phyloP scores from a whole-genome alignment of 768 basidiomycete species.

The Lentinula edodes region DNA sequence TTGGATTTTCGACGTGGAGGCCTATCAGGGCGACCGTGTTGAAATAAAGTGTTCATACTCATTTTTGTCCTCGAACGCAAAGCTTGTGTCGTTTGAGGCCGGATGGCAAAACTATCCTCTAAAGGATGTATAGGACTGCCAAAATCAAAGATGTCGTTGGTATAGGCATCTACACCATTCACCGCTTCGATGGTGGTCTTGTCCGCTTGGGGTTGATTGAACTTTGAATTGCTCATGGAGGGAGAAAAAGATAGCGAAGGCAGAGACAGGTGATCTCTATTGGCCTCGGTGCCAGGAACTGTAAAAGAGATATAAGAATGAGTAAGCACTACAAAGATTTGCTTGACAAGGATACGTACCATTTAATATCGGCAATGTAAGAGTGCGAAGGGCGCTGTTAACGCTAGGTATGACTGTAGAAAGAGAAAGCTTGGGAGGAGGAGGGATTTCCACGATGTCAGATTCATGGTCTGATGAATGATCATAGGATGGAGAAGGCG shows the following conservation, averaged over 20 bases:
- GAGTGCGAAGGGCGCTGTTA: neutral
- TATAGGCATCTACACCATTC: neutral
- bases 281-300: neutral
- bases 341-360: neutral
- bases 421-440: neutral
- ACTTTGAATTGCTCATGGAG: neutral
- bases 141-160: neutral
- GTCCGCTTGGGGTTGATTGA: neutral
- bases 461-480: neutral
- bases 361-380: neutral
- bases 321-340: neutral
- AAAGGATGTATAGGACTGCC: neutral
- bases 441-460: constrained; percentile 1
- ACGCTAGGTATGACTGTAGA: neutral
- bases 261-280: neutral
- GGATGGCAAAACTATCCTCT: neutral
- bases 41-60: neutral
- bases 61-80: neutral
- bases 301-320: neutral
- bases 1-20: neutral
- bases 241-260: neutral
- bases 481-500: neutral
- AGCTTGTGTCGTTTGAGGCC: neutral
- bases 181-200: neutral
- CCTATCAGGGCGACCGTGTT: neutral